Base-by-base conservation (phyloP, 306 rosid species). In the Lathyrus tuberosus region DNA sequence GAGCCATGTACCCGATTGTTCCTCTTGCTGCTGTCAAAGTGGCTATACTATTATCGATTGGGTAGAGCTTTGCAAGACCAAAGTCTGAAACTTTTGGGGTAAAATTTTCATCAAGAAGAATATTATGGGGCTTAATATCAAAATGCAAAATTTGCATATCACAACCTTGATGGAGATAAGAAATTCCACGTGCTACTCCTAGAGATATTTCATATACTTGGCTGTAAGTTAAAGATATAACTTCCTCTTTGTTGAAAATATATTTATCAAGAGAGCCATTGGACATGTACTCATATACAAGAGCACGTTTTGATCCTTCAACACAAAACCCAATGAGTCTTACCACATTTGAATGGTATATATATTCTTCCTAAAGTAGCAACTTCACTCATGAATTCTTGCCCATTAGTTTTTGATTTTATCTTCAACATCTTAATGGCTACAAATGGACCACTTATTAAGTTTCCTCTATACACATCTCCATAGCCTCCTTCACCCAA, bases 321-420 rank as follows among this genome's bases (percentile, higher is more conserved):
- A 22, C 8, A 0, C 60, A 53, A 53, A 53, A 53, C 3, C 60
- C 60, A 5, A 11, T 5, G 26, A 53, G 60, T 22, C 33, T 14
- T 6, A 53, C 60, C 3, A 53, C 60, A 53, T 53, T 53, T 3
- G 33, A 20, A 30, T 53, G 60, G 13, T 53, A 8, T 53, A 53
- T 53, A 8, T 53, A 53, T 53, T 53, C 60, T 53, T 53, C 60
- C 60, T 22, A 53, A 20, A 2, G 60, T 53, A 11, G 60, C 60
- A 12, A 53, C 60, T 22, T 53, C 60, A 53, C 6, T 53, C 2
- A 53, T 53, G 15, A 53, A 53, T 4, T 53, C 60, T 11, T 53
- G 60, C 12, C 60, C 60, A 5, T 22, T 53, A 2, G 33, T 30
- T 30, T 53, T 53, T 10, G 33, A 2, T 53, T 53, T 10, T 10